Base-by-base conservation (phyloP, 176 grass and related monocot species). In the Saccharum officinarum region DNA sequence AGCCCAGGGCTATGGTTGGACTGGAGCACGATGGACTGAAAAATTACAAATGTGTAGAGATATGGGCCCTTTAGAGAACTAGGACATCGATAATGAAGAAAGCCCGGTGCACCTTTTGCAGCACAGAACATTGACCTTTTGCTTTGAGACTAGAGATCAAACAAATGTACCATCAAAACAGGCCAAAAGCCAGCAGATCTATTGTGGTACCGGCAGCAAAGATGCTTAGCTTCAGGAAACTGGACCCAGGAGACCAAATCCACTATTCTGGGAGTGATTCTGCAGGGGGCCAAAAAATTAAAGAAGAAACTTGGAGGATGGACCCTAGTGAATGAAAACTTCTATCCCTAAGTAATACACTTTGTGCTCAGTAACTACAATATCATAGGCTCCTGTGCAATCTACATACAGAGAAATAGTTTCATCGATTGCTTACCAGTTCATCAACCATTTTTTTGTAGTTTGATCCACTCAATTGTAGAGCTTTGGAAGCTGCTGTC, bases 141-240 rank as follows among this genome's bases (percentile, higher is more conserved):
- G 45, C 82, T 77, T 73, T 65, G 66, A 55, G 44, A 44, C 46
- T 46, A 64, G 33, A 76, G 34, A 73, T 45, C 34, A 82, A 73
- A 78, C 57, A 73, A 82, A 85, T 85, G 23, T 63, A 80, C 15
- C 22, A 64, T 81, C 71, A 71, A 69, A 34, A 42, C 77, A 90
- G 78, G 87, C 63, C 77, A 85, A 81, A 89, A 85, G 82, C 69
- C 62, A 89, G 60, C 69, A 89, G 31, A 85, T 86, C 83, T 71
- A 70, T 81, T 82, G 78, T 64, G 66, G 82, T 50, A 34, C 33
- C 30, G 18, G 13, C 55, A 82, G 44, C 31, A 90, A 86, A 82
- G 83, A 25, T 65, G 46, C 46, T 69, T 69, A 81, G 79, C 65
- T 69, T 63, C 55, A 75, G 71, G 67, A 26, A 65, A 45, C 49